Conservation (phyloP, 225 moss, liverwort and hornwort species). For the Pseudisothecium myosuroides region DNA sequence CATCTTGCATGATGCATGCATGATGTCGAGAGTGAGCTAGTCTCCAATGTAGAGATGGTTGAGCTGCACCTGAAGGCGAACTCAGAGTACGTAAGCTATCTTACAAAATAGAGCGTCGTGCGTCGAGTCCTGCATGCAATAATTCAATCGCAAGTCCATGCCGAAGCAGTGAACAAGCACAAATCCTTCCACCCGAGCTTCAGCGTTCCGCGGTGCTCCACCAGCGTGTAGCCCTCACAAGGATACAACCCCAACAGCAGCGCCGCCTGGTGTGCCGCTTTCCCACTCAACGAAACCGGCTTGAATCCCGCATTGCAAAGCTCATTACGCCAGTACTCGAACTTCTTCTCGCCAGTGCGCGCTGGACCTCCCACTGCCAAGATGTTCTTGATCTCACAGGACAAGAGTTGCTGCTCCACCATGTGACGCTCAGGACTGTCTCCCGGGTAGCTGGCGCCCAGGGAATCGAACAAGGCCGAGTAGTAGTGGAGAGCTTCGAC, state of each 20-base stretch:
- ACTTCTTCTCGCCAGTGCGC: slow-evolving; percentile 50
- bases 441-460: slow-evolving; percentile 46
- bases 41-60: slow-evolving; percentile 17
- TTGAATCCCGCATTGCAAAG: slow-evolving; percentile 48
- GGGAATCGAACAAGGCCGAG: slow-evolving; percentile 70
- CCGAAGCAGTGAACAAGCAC: slow-evolving; percentile 69
- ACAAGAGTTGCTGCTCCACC: slow-evolving; percentile 78
- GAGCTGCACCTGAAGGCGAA: background rate
- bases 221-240: slow-evolving; percentile 55
- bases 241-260: slow-evolving; percentile 62
- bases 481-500: slow-evolving; percentile 81
- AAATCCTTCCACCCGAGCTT: slow-evolving; percentile 86
- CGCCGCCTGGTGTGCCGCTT: slow-evolving; percentile 68
- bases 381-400: slow-evolving; percentile 82
- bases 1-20: background rate
- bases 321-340: slow-evolving; percentile 56
- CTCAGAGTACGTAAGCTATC: background rate
- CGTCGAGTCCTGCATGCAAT: background rate
- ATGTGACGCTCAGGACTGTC: slow-evolving; percentile 56
- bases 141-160: slow-evolving; percentile 35
- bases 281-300: slow-evolving; percentile 50
- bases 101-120: background rate
- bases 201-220: slow-evolving; percentile 53
- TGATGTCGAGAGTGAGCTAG: background rate
- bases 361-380: slow-evolving; percentile 51